Evolutionary conservation across 2,329 filamentous ascomycete species (phyloP), one percentile per base, ranked within the genome.

Genomic region (Colletotrichum euphorbiae): DNA sequence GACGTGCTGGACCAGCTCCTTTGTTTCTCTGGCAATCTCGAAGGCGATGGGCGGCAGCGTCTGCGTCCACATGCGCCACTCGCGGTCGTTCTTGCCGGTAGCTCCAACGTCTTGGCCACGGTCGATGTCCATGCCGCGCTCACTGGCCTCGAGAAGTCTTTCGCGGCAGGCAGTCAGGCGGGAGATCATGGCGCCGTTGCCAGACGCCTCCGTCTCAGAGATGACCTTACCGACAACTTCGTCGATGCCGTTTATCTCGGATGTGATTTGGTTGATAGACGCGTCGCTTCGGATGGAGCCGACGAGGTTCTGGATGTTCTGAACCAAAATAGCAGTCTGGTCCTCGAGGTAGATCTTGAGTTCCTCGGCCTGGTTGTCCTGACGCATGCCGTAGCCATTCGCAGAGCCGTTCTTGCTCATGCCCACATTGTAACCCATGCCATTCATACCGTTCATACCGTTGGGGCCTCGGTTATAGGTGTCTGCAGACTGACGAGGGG

Each of bases 1-100:
- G 11, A 84, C 76, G n/a, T 76, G 76, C 71, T 83, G 80, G 24
- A 79, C 78, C 68, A 93, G 81, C 76, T 92, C 93, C 82, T 95
- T 96, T 58, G 91, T 92, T 79, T 94, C 91, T 68, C 91, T 86
- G 6, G 92, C 93, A 75, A 95, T 91, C 79, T 93, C 91, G 78
- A 97, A 97, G n/a, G 93, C 93, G 72, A 96, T 89, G 2, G 93
- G 93, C 11, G 93, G 93, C 57, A 97, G 81, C 31, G 88, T 90
- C 77, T 91, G 89, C 62, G 87, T 90, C 83, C 91, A 90, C 74
- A 84, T 83, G 70, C 83, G 84, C 87, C 87, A 89, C 71, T 87
- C 84, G 69, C 83, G 80, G 61, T 85, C 83, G 46, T 83, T 83
- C 52, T 87, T 81, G 45, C 83, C 82, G 3, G 84, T 79, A 40